These are phyloP conservation scores for Didymella pinodella DNA, from an alignment of 2,329 filamentous ascomycete species.

Conservation along the genomic window DNA sequence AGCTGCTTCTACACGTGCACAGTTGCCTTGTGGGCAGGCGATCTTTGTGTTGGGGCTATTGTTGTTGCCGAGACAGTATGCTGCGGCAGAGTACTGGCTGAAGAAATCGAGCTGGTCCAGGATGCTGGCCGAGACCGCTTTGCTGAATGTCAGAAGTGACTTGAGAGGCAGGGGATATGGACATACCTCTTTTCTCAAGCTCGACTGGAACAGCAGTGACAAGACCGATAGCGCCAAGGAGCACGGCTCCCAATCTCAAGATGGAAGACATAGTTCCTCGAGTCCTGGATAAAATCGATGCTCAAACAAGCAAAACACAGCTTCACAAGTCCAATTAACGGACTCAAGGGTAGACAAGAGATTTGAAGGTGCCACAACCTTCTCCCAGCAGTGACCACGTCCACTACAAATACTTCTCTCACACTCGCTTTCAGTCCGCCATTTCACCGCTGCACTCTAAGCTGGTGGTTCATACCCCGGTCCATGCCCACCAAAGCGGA, in stretches of 20 bases:
- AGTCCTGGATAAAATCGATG: slow-evolving; percentile 1
- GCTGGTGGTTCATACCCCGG: slow-evolving; percentile 13
- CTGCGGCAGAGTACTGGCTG: slow-evolving; percentile 62
- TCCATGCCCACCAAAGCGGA: slow-evolving; percentile 13
- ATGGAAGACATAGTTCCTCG: slow-evolving; percentile 27
- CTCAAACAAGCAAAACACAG: slow-evolving; percentile 6
- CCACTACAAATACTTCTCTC: slow-evolving; percentile 13
- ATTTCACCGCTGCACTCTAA: slow-evolving; percentile 9
- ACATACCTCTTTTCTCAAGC: slow-evolving; percentile 40
- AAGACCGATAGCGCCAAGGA: slow-evolving; percentile 33
- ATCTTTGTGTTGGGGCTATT: slow-evolving; percentile 55
- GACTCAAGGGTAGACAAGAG: slow-evolving; percentile 5
- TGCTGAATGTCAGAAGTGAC: neutral
- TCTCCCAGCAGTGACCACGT: slow-evolving; percentile 6
- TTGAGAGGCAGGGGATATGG: neutral
- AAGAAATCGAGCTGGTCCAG: slow-evolving; percentile 57
- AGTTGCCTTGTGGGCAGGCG: slow-evolving; percentile 57
- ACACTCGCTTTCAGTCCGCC: slow-evolving; percentile 3
- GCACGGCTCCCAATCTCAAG: slow-evolving; percentile 27
- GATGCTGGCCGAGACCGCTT: slow-evolving; percentile 51
- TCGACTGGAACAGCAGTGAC: slow-evolving; percentile 40
- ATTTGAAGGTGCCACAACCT: slow-evolving; percentile 7
- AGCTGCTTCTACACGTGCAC: slow-evolving; percentile 58
- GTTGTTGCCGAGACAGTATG: slow-evolving; percentile 61
- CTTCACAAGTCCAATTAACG: neutral